These are phyloP conservation scores for Cymbidium sinense DNA, from an alignment of 106 monocot species.

Conservation along the genomic window DNA sequence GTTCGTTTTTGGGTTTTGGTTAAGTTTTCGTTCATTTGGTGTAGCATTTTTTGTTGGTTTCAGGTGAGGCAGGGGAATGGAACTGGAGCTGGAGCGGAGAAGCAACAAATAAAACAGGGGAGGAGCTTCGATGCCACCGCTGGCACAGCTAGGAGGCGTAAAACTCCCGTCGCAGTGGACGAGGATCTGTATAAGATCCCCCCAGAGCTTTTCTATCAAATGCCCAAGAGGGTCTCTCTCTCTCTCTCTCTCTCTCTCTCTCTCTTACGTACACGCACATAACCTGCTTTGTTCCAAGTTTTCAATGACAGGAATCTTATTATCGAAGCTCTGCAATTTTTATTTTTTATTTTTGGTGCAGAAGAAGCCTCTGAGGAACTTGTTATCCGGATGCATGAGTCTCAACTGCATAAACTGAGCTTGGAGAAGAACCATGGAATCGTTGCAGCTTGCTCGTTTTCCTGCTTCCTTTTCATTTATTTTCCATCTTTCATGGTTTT, in stretches of 20 bases:
- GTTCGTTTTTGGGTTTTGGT: neutral
- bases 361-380: slow-evolving; percentile 23
- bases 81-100: neutral
- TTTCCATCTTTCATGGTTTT: too few species aligned
- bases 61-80: slow-evolving; percentile 1
- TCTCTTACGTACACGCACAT: neutral
- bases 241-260: neutral
- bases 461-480: neutral
- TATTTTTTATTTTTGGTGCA: slow-evolving; percentile 7
- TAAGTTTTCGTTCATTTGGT: neutral
- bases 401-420: slow-evolving; percentile 29
- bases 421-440: neutral
- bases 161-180: slow-evolving; percentile 7
- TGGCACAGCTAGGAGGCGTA: neutral
- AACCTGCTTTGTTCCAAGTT: neutral
- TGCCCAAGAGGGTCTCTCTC: neutral
- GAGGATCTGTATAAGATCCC: slow-evolving; percentile 19
- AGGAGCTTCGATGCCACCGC: neutral
- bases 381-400: slow-evolving; percentile 25
- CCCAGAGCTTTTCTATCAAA: slow-evolving; percentile 9
- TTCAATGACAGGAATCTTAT: neutral
- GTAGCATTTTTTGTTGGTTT: neutral
- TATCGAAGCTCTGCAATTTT: neutral
- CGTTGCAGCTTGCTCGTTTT: neutral
- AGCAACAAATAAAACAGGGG: slow-evolving; percentile 1